A percentile compares a stretch with the other conserved stretches of the same genome.
These are phyloP conservation scores for Candida verbasci DNA, from an alignment of 805 yeast species.

Conservation along the genomic window DNA sequence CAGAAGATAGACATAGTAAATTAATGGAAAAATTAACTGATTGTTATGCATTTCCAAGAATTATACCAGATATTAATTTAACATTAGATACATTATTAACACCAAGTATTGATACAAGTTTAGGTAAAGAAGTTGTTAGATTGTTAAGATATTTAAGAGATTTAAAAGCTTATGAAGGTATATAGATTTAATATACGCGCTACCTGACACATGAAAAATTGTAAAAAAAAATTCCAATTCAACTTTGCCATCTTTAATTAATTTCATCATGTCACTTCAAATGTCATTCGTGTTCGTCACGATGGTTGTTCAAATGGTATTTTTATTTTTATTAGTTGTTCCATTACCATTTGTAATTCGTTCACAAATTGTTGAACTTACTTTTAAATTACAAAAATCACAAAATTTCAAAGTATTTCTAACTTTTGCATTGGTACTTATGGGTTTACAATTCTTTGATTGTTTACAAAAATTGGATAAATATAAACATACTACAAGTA, in stretches of 20 bases:
- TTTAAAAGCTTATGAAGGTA: constrained; percentile 7
- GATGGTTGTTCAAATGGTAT: constrained; percentile 49
- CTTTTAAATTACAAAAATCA: constrained; percentile 27
- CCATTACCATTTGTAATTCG: constrained; percentile 54
- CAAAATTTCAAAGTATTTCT: constrained; percentile 44
- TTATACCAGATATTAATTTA: constrained; percentile 31
- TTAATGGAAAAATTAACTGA: constrained; percentile 12
- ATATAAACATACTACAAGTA: constrained; percentile 15
- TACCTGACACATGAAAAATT: no score
- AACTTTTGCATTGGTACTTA: constrained; percentile 36
- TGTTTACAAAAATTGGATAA: constrained; percentile 43
- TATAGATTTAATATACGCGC: neutral
- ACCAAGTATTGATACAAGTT: constrained; percentile 29
- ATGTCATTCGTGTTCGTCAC: constrained; percentile 44
- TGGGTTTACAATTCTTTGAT: constrained; percentile 50
- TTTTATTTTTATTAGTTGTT: constrained; percentile 43
- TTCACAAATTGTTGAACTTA: constrained; percentile 33
- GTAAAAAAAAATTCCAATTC: neutral
- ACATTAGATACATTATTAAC: constrained; percentile 32
- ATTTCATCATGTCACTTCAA: constrained; percentile 39
- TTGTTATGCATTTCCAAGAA: constrained; percentile 13
- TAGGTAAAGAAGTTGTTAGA: constrained; percentile 36
- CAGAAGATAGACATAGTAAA: constrained; percentile 2
- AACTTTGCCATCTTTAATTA: no score
- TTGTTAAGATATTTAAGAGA: constrained; percentile 21